A percentile compares a stretch with the other conserved stretches of the same genome.
Conservation (phyloP, 208 protist species). For the Vickermania spadyakhi region DNA sequence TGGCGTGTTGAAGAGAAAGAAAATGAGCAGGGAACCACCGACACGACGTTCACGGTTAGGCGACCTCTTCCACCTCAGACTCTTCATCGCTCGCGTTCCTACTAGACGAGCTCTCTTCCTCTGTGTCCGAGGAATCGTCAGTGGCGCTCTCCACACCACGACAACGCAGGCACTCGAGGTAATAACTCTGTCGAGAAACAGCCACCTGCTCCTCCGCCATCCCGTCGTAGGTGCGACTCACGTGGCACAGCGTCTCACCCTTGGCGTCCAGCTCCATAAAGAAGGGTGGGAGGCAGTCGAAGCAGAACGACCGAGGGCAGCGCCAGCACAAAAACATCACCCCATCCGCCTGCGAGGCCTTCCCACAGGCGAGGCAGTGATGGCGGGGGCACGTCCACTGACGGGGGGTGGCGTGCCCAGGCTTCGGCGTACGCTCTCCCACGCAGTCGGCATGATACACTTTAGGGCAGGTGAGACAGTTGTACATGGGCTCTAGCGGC, state of each 20-base stretch:
- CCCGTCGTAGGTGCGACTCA: conserved; percentile 44
- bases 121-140: conserved; percentile 14
- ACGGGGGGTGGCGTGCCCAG: conserved; percentile 18
- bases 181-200: conserved; percentile 58
- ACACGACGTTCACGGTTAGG: too few species aligned
- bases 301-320: conserved; percentile 76
- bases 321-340: conserved; percentile 78
- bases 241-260: conserved; percentile 44
- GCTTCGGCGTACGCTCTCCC: conserved; percentile 23
- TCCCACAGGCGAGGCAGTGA: conserved; percentile 47
- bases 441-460: conserved; percentile 76
- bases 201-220: conserved; percentile 66
- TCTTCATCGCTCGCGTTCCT: too few species aligned
- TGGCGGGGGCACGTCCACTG: conserved; percentile 74
- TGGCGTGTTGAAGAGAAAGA: too few species aligned
- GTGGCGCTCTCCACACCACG: conserved; percentile 57
- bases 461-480: conserved; percentile 74
- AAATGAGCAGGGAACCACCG: too few species aligned
- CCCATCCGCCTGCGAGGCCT: conserved; percentile 43
- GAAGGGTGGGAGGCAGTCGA: conserved; percentile 74
- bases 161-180: conserved; percentile 73
- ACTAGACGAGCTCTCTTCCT: conserved; percentile 8
- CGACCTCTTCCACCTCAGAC: too few species aligned
- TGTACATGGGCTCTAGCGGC: conserved; percentile 68
- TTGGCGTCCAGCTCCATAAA: conserved; percentile 64